Evolutionary conservation across 228 moss, liverwort and hornwort genomes (phyloP), one percentile per base, ranked within the genome.

Genomic region (Sphagnum magellanicum): DNA sequence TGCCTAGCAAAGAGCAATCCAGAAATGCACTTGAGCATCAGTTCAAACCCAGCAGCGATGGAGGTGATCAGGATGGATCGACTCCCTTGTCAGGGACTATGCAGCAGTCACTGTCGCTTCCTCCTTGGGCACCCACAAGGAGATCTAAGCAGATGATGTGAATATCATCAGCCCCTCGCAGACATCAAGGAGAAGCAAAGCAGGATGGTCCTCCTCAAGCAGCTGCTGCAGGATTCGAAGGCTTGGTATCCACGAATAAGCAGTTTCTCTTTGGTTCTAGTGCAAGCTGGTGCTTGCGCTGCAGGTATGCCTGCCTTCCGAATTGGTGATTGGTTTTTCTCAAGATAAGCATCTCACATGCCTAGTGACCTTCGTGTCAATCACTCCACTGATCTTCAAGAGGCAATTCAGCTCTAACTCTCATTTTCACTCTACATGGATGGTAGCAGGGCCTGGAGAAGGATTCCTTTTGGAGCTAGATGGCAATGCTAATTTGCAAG

Each of bases 381-480:
- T 6, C 5, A 51, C 6, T 5, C 13, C 14, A 55, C n/a, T n/a
- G 6, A 10, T 71, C 46, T 48, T 51, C n/a, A 51, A 51, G 48
- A 58, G 13, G 32, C 57, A 55, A 10, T 50, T 63, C 12, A 6
- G 8, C 16, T 64, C 49, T 52, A 48, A 5, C 58, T 48, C 17
- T 64, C 5, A 47, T 0, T 16, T 47, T n/a, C 49, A 53, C 49
- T 10, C 16, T 49, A 59, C 49, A 32, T 32, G 32, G 32, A 32
- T 32, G 32, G 32, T 32, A 32, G 3, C 32, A 32, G 32, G 32
- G 32, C 68, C 84, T 48, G 88, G 80, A 16, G 91, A 93, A 78
- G 97, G 97, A 65, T 82, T 98, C 64, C 82, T 98, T 53, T 80
- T 98, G 73, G 97, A 93, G 86, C 74, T 98, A 64, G 97, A 91